phyloP scores from a whole-genome alignment of 306 rosid genomes.

The Bauhinia variegata region DNA sequence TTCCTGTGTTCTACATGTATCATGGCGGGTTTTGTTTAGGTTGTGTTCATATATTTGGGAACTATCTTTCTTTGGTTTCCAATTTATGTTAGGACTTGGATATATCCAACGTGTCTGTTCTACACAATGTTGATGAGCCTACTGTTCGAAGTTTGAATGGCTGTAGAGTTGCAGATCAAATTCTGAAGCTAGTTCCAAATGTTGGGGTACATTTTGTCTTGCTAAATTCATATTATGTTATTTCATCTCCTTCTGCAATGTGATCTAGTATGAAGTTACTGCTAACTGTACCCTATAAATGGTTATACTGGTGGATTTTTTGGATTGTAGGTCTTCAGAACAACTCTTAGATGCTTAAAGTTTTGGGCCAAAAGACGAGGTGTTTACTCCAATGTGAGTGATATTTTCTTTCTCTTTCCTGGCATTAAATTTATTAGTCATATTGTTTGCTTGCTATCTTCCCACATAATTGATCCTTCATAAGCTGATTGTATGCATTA shows the following conservation, averaged over 20 bases:
- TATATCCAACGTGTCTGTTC: constrained; percentile 69
- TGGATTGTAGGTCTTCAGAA: constrained; percentile 65
- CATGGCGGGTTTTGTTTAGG: background rate
- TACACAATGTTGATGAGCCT: constrained; percentile 81
- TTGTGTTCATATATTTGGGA: constrained; percentile 14
- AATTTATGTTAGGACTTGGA: constrained; percentile 71
- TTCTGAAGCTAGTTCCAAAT: constrained; percentile 96
- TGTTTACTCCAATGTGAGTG: constrained; percentile 88
- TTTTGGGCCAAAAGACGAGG: constrained; percentile 96
- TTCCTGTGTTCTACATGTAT: background rate
- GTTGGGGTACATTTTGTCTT: constrained; percentile 54
- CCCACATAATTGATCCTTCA: background rate
- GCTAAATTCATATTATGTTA: background rate
- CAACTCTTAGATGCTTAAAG: constrained; percentile 83
- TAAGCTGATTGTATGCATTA: background rate
- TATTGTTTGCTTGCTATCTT: constrained; percentile 7
- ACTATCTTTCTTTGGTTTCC: constrained; percentile 13
- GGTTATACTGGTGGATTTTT: background rate
- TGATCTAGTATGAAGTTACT: background rate
- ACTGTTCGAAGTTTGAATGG: constrained; percentile 95
- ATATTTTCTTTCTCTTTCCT: background rate
- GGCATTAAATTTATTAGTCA: background rate
- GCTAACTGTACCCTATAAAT: background rate
- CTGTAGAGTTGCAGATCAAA: constrained; percentile 97
- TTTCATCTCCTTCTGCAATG: background rate